A percentile compares a stretch with the other conserved stretches of the same genome.
Conservation (phyloP, 352 stramenopile species). For the Phytophthora tentaculata region DNA sequence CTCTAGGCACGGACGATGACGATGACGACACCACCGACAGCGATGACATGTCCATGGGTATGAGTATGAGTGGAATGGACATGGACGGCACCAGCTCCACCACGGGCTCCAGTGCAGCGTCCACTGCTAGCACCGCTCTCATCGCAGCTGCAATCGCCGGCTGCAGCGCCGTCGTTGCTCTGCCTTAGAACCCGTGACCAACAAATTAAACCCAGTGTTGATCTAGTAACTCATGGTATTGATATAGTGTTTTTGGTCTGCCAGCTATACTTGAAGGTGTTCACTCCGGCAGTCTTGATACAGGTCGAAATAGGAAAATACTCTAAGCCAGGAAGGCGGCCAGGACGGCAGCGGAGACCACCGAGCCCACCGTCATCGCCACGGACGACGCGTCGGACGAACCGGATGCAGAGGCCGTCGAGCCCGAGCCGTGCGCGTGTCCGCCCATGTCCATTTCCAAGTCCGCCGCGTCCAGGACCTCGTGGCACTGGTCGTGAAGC, state of each 20-base stretch:
- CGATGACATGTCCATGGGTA: conserved; percentile 38
- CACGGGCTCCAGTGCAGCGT: conserved; percentile 26
- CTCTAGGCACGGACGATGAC: conserved; percentile 28
- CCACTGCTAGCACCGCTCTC: conserved; percentile 12
- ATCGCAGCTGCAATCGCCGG: conserved; percentile 11
- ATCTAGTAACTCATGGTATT: neutral
- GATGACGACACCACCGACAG: conserved; percentile 28
- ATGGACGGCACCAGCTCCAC: conserved; percentile 23
- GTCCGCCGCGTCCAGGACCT: conserved; percentile 23
- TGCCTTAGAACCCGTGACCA: conserved; percentile 7
- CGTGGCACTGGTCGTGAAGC: conserved; percentile 64
- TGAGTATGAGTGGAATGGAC: conserved; percentile 32
- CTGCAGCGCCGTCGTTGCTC: conserved; percentile 8
- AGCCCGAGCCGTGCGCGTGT: conserved; percentile 12
- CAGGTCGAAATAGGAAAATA: conserved; percentile 4
- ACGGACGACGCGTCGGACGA: conserved; percentile 22
- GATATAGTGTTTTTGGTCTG: conserved; percentile 12
- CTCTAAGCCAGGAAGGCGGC: conserved; percentile 30
- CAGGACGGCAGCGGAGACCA: conserved; percentile 23
- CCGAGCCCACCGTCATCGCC: conserved; percentile 17
- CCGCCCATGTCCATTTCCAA: conserved; percentile 34
- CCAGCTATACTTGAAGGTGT: neutral
- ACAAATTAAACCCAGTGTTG: conserved; percentile 9
- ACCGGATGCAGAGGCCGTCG: conserved; percentile 8
- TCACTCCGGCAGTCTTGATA: neutral